Base-by-base conservation (phyloP, 2,329 filamentous ascomycete species). In the Alternaria incomplexa region DNA sequence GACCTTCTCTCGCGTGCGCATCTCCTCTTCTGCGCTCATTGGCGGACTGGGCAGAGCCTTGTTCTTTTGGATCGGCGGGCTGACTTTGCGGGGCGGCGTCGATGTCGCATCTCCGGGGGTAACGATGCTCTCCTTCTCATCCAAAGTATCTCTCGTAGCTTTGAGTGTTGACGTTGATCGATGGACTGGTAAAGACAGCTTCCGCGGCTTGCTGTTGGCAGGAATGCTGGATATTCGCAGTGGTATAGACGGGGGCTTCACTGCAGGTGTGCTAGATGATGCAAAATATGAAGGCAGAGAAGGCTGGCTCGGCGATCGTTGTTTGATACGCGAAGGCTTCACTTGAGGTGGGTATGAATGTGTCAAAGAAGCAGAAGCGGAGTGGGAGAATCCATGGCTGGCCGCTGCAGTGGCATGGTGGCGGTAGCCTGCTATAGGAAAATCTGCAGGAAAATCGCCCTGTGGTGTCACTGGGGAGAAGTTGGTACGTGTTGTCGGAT, bases 211-310 rank as follows among this genome's bases (percentile, higher is more conserved):
- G 12, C 66, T 73, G 48, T 78, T 72, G 2, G 72, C 54, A 4
- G 77, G 77, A 13, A 79, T 79, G 25, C 73, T 76, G 12, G 74
- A 77, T 20, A 79, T 78, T 9, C 77, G 72, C 10, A 79, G 58
- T 11, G 77, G 77, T 48, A 79, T 79, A 6, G 66, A 65, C 4
- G 76, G 77, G 1, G 74, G 71, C 17, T 58, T 62, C n/a, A 54
- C 52, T 28, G 56, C 44, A 15, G 52, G 20, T 28, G 66, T 65
- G 30, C 58, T 58, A 12, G 60, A 50, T 8, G 70, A 51, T 6
- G 70, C 20, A 3, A 71, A 43, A 44, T 67, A 71, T 11, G 65
- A 66, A 5, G 71, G 56, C 26, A 77, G 65, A 40, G 67, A 60
- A 40, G 67, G 62, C 51, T 75, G 62, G 58, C 68, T 69, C 12